Evolutionary conservation across 306 rosid species (phyloP), one percentile per base, ranked within the genome.

Genomic region (Hylodesmum podocarpum): DNA sequence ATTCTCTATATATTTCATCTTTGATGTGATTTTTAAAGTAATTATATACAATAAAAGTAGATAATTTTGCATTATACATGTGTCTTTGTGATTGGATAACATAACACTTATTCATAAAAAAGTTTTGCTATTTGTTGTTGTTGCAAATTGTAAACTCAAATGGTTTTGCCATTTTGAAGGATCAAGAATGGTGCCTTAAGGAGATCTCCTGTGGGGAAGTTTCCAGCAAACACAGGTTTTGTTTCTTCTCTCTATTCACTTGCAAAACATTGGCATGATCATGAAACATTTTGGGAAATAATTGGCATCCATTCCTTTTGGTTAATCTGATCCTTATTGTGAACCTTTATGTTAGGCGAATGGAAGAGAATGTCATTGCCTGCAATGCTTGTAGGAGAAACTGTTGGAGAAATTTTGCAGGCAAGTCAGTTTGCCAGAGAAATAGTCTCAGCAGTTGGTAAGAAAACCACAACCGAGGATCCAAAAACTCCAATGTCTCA

Each of bases 301-400:
- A 67, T 28, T 41, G 19, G 28, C 61, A 43, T 39, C 39, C 61
- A 43, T 39, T 50, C 10, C 5, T 41, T 54, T 59, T 3, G 19
- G 9, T 24, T 72, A 2, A 14, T 31, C 1, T 36, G 47, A 40
- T 55, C 5, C 68, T n/a, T 11, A 13, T 10, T 58, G 8, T 58
- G 7, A 40, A 41, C 33, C 19, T 1, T 3, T 21, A 13, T 68
- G 54, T 83, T 83, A 92, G 97, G 91, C 62, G 97, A 95, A 36
- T 92, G 99, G 99, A 77, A 51, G 64, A 72, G 92, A 80, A 90
- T 90, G 99, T 95, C 99, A 21, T 64, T 95, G 74, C 97, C 97
- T 8, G 97, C 99, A 51, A 95, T 95, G 99, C 93, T 95, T 21
- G 89, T 95, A 6, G 95, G 91, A 1, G 99, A 95, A 75, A 95